These are phyloP conservation scores for Lunasporangiospora selenospora DNA, from an alignment of 192 early-diverging fungal genomes.

Conservation along the genomic window DNA sequence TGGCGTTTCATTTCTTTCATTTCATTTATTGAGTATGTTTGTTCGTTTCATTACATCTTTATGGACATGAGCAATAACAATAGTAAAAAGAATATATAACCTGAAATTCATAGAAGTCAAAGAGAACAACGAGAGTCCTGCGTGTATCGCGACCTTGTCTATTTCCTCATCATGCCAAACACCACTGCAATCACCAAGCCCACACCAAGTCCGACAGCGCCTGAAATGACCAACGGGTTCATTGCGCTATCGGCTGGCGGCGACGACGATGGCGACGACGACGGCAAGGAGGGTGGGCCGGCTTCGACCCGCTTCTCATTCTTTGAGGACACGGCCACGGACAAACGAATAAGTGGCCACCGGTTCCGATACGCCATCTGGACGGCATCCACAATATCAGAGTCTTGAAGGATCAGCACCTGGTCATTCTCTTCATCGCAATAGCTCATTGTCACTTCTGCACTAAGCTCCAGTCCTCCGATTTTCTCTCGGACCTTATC, in stretches of 20 bases:
- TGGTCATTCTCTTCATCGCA: slow-evolving; percentile 90
- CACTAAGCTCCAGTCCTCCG: slow-evolving; percentile 25
- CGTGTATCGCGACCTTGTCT: no score
- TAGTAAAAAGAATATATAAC: no score
- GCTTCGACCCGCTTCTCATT: neutral
- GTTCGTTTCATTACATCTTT: no score
- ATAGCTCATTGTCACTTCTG: slow-evolving; percentile 58
- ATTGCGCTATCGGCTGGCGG: neutral
- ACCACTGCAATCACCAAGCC: slow-evolving; percentile 28
- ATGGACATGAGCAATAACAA: no score
- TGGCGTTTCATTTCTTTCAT: no score
- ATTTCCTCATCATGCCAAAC: slow-evolving; percentile 37
- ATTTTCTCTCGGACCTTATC: slow-evolving; percentile 65
- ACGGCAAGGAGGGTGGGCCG: neutral
- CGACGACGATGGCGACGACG: no score
- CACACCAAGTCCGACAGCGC: slow-evolving; percentile 34
- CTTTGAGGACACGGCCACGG: slow-evolving; percentile 30
- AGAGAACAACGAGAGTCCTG: no score
- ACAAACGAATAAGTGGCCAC: slow-evolving; percentile 32
- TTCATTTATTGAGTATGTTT: no score
- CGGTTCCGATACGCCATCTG: slow-evolving; percentile 62
- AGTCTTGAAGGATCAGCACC: slow-evolving; percentile 74
- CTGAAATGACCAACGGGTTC: slow-evolving; percentile 22
- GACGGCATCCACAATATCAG: slow-evolving; percentile 85
- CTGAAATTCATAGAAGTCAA: no score